Conservation (phyloP, 371 early-diverging fungal genomes). For the Mortierella sp. region DNA sequence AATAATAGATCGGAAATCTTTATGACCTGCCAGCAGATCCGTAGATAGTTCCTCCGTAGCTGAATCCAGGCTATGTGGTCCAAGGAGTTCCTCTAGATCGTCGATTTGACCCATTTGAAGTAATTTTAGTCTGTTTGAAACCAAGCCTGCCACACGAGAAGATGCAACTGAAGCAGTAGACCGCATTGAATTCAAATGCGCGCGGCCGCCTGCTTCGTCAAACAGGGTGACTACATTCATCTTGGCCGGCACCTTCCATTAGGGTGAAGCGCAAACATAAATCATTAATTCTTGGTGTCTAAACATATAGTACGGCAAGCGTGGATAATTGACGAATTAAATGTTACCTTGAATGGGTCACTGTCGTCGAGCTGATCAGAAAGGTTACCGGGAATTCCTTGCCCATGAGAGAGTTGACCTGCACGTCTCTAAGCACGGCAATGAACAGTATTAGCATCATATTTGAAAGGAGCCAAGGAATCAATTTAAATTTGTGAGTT, state of each 20-base stretch:
- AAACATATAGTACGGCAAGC: not conserved
- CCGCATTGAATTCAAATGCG: constrained; percentile 10
- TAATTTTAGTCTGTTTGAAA: not conserved
- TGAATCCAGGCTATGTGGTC: constrained; percentile 11
- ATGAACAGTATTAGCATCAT: not conserved
- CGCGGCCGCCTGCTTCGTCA: constrained; percentile 25
- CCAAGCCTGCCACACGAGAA: constrained; percentile 5
- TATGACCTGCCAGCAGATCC: constrained; percentile 48
- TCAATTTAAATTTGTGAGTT: not conserved
- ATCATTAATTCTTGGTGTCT: not conserved
- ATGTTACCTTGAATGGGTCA: constrained; percentile 31
- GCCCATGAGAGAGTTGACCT: constrained; percentile 33
- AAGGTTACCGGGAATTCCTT: constrained; percentile 7
- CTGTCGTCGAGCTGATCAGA: constrained; percentile 10
- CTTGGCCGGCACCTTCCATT: constrained; percentile 24
- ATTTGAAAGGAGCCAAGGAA: no score
- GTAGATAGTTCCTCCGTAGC: constrained; percentile 6
- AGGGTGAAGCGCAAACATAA: not conserved
- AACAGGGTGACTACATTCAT: constrained; percentile 35
- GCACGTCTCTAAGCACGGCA: constrained; percentile 20
- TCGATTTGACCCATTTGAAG: constrained; percentile 37
- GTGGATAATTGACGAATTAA: not conserved
- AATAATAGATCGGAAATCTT: constrained; percentile 40
- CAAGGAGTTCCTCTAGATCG: constrained; percentile 27
- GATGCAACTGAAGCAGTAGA: constrained; percentile 19